phyloP scores from a whole-genome alignment of 2,329 filamentous ascomycete species.

The Curvularia spicifera region DNA sequence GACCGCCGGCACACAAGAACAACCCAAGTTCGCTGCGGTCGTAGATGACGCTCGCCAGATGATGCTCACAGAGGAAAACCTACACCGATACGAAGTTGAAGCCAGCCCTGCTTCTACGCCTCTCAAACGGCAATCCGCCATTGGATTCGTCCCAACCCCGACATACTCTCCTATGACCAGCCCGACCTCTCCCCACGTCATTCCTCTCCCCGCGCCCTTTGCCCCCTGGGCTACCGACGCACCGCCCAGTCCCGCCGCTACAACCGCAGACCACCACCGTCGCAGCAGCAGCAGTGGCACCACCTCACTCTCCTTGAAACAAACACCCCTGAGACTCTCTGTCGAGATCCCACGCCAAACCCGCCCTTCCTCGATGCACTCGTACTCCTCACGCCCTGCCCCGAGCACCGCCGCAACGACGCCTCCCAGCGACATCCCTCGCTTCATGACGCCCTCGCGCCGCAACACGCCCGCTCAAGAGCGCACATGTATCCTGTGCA shows the following conservation, averaged over 20 bases:
- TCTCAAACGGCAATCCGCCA: constrained; percentile 19
- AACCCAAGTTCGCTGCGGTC: constrained; percentile 14
- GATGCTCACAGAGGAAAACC: constrained; percentile 26
- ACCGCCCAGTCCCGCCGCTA: constrained; percentile 30
- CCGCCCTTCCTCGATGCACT: constrained; percentile 25
- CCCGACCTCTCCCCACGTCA: constrained; percentile 8
- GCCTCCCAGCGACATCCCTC: constrained; percentile 5
- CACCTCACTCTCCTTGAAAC: constrained; percentile 20
- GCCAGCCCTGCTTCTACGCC: constrained; percentile 9
- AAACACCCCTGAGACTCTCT: constrained; percentile 13
- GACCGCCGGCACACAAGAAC: constrained; percentile 23
- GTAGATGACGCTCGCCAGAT: constrained; percentile 21
- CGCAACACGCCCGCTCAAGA: constrained; percentile 27
- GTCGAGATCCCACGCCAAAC: constrained; percentile 17
- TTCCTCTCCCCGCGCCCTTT: constrained; percentile 29
- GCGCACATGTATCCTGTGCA: constrained; percentile 39
- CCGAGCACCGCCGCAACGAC: neutral
- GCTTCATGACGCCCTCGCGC: constrained; percentile 19
- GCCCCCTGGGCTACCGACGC: constrained; percentile 29
- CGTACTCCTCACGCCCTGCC: constrained; percentile 8
- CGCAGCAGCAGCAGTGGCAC: constrained; percentile 21
- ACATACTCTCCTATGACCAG: constrained; percentile 27
- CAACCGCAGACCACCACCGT: constrained; percentile 15
- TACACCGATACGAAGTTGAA: constrained; percentile 18
- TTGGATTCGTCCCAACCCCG: constrained; percentile 31